Conservation (phyloP, 2,329 filamentous ascomycete species). For the Calonectria pteridis region DNA sequence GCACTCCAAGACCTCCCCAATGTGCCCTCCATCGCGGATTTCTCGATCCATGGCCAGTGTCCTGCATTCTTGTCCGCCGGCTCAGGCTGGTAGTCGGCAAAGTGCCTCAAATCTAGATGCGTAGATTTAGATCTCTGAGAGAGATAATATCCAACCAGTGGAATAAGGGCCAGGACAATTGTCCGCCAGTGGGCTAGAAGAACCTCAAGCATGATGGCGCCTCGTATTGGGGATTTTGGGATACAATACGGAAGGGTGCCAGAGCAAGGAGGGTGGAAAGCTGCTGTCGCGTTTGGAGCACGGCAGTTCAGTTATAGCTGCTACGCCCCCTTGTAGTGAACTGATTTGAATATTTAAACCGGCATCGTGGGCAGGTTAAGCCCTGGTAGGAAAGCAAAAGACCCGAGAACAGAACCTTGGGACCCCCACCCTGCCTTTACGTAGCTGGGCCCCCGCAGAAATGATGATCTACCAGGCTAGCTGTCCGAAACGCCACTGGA, state of each 20-base stretch:
- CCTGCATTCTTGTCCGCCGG: background rate
- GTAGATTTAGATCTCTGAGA: background rate
- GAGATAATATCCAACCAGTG: background rate
- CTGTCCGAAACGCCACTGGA: background rate
- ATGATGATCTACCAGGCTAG: background rate
- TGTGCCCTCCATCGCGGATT: background rate
- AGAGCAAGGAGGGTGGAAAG: background rate
- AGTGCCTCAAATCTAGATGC: background rate
- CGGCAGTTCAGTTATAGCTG: background rate
- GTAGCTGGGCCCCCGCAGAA: background rate
- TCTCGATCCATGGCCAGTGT: constrained; percentile 9
- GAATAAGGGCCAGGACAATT: background rate
- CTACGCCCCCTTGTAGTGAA: background rate
- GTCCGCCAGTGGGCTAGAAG: background rate
- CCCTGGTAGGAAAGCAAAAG: background rate
- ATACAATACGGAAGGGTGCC: background rate
- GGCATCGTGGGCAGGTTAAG: background rate
- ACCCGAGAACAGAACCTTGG: background rate
- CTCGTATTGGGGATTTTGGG: background rate
- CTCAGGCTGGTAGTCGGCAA: background rate
- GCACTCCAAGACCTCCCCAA: background rate
- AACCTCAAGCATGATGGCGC: background rate
- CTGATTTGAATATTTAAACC: background rate
- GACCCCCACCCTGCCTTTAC: background rate
- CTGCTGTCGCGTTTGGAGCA: background rate